Base-by-base conservation (phyloP, 2,329 filamentous ascomycete genomes). In the Fusarium sp. region DNA sequence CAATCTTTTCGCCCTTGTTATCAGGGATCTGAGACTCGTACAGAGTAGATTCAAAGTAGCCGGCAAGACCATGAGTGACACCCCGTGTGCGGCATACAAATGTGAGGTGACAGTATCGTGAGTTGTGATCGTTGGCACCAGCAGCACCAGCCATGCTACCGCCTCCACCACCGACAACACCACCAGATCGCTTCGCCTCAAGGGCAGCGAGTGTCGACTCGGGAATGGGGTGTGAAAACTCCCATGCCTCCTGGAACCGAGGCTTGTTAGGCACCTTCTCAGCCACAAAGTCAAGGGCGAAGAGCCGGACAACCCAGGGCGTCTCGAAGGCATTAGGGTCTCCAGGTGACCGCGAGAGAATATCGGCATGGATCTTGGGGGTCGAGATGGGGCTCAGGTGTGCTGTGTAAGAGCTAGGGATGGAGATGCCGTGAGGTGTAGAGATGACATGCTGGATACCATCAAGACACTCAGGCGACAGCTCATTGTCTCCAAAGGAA, bases 11-110 rank as follows among this genome's bases (percentile, higher is more conserved):
- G 7, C 77, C 82, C 63, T 75, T 77, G 33, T 77, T 80, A 31
- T 77, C 83, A 7, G 79, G 72, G 8, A 83, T 71, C 69, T 84
- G 83, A 14, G 87, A 88, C 75, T 88, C 88, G 80, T 98, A 99
- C 22, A 99, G 87, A n/a, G 97, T 94, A 1, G 95, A 94, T 84
- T 99, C 96, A 81, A 99, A 99, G 82, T 98, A 99, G 1, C 96
- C 96, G 0, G 92, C 96, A 46, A 99, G 84, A 3, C 96, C 96
- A 81, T 99, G 96, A 38, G 95, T 93, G 9, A 96, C 92, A 38
- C 96, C 96, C 29, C 94, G 89, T 68, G 94, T 89, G 57, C 90
- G 88, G 75, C 94, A 93, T 4, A 93, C 91, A 83, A 98, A 99
- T 0, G 89, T 91, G 58, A 96, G 84, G 62, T 92, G 91, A 75